A percentile compares a stretch with the other conserved stretches of the same genome.
Conservation (phyloP, 2,329 filamentous ascomycete species). For the Ophiostoma perfectum region DNA sequence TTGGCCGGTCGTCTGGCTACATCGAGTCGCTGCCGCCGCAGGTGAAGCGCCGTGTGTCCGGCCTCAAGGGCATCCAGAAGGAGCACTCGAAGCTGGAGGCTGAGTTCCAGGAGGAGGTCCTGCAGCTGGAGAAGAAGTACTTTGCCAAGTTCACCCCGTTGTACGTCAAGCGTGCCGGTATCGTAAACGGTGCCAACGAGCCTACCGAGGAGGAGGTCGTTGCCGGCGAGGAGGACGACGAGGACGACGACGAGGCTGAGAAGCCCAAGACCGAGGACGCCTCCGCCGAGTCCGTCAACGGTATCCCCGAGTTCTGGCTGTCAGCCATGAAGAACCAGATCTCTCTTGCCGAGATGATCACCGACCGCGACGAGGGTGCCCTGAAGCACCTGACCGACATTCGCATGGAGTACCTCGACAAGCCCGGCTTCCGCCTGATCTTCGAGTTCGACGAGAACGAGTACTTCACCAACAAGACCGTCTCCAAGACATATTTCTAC, state of each 20-base stretch:
- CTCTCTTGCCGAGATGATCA: slow-evolving; percentile 96
- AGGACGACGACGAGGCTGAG: slow-evolving; percentile 60
- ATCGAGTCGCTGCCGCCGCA: slow-evolving; percentile 88
- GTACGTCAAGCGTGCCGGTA: slow-evolving; percentile 89
- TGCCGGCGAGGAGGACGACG: slow-evolving; percentile 74
- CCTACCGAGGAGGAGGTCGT: slow-evolving; percentile 82
- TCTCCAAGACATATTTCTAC: slow-evolving; percentile 99
- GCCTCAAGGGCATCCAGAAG: slow-evolving; percentile 96
- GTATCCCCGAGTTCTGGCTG: slow-evolving; percentile 98
- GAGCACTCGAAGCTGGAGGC: slow-evolving; percentile 98
- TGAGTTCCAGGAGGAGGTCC: slow-evolving; percentile 96
- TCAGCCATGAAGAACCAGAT: slow-evolving; percentile 99
- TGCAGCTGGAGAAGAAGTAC: slow-evolving; percentile 98
- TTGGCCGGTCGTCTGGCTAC: slow-evolving; percentile 94
- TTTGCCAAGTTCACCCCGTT: slow-evolving; percentile 97
- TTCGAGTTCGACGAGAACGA: slow-evolving; percentile 96
- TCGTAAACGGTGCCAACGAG: slow-evolving; percentile 82
- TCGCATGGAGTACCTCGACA: slow-evolving; percentile 98
- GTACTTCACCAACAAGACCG: slow-evolving; percentile 93
- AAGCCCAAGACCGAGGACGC: slow-evolving; percentile 53
- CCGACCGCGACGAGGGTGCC: slow-evolving; percentile 90
- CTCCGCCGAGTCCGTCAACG: slow-evolving; percentile 54
- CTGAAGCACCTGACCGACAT: slow-evolving; percentile 87
- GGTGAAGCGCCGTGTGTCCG: slow-evolving; percentile 88
- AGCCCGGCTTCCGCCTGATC: slow-evolving; percentile 95